Evolutionary conservation across 805 yeast species (phyloP), one percentile per base, ranked within the genome.

Genomic region (Lipomyces mesembrius): DNA sequence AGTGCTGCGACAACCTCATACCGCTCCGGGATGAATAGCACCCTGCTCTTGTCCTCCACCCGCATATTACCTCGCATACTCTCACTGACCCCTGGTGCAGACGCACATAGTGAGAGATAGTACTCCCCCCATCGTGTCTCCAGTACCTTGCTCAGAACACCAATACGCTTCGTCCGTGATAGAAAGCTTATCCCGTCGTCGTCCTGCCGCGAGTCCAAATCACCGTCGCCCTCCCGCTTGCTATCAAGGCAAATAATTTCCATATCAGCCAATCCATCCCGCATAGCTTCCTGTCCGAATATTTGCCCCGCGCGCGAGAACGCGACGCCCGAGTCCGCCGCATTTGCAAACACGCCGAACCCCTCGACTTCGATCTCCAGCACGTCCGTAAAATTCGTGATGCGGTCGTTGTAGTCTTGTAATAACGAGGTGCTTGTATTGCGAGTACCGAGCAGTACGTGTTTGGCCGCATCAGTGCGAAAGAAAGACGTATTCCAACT

Each of bases 1-100:
- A 67, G 55, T 7, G 59, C 63, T 12, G 29, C 46, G 7, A 64
- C 64, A 11, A 64, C 46, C 52, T 54, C 57, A 46, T 49, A 56
- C 20, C 70, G 65, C 59, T 61, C 70, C 7, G 70, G 70, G 4
- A 67, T 58, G n/a, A 63, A 63, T 29, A 66, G 59, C 25, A 57
- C 60, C 14, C 67, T 43, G 27, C 62, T 60, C 54, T 55, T 58
- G 14, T 57, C 25, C 9, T 49, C 55, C 22, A 54, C 60, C 5
- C 46, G 53, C 52, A 27, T 20, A 22, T 39, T 25, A 11, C 59
- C 17, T 14, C n/a, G 27, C 39, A 51, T 32, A 29, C n/a, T 37
- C 34, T 14, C 22, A 25, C 56, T 59, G 34, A 20, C 34, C 3
- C 29, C 22, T 17, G 25, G 34, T 22, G 52, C 29, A 17, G 60